These are phyloP conservation scores for Pelargonium australe DNA, from an alignment of 441 rosid species.

Conservation along the genomic window DNA sequence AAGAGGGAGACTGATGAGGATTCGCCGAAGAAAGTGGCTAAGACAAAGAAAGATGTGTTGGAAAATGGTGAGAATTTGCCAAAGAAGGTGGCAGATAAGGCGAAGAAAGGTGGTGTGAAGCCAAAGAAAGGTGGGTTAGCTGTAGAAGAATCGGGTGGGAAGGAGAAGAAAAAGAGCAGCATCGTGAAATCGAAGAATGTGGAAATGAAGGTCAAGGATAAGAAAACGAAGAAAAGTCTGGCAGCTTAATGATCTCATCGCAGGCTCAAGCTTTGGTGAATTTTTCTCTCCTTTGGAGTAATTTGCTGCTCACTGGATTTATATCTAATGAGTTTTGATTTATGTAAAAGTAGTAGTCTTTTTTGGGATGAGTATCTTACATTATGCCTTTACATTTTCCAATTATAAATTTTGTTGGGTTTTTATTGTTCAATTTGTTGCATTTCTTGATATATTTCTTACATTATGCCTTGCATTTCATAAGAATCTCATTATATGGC, in stretches of 20 bases:
- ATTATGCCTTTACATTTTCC: too few relatives aligned
- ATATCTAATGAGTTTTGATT: conserved; percentile 7
- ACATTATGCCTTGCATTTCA: too few relatives aligned
- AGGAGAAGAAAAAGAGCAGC: background rate
- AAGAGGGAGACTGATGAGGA: background rate
- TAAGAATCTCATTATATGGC: too few relatives aligned
- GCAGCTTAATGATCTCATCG: conserved; percentile 12
- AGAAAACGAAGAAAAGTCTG: conserved; percentile 14
- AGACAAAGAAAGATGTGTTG: background rate
- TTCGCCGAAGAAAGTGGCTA: background rate
- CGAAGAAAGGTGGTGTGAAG: background rate
- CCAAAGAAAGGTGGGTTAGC: background rate
- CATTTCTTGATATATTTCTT: too few relatives aligned
- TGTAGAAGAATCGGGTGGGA: background rate
- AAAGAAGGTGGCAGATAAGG: background rate
- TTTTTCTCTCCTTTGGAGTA: background rate
- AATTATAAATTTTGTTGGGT: too few relatives aligned
- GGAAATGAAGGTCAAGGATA: conserved; percentile 19
- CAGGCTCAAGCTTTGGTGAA: conserved; percentile 1
- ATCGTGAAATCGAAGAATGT: background rate
- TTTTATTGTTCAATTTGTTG: too few relatives aligned
- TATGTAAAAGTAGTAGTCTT: background rate
- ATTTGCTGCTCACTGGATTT: conserved; percentile 13
- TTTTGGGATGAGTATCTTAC: background rate
- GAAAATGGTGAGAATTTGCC: background rate